phyloP scores from a whole-genome alignment of 2,329 filamentous ascomycete species.

The Claviceps africana region DNA sequence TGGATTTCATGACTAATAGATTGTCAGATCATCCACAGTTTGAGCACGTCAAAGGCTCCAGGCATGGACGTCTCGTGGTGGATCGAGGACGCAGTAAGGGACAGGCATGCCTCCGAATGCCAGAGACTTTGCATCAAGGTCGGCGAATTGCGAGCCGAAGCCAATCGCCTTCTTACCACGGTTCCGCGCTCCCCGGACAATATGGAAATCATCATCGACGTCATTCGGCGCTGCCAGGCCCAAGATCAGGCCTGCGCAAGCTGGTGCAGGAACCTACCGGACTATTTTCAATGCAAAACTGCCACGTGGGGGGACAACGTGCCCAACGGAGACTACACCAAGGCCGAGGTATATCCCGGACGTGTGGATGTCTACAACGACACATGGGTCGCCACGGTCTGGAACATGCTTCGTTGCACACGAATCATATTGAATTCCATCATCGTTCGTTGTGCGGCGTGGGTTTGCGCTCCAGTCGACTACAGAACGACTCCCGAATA shows the following conservation, averaged over 20 bases:
- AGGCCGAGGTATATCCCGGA: conserved; percentile 45
- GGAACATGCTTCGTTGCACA: conserved; percentile 40
- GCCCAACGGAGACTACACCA: conserved; percentile 34
- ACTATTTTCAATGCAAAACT: conserved; percentile 35
- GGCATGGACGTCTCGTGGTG: conserved; percentile 45
- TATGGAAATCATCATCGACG: conserved; percentile 33
- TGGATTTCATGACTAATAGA: conserved; percentile 4
- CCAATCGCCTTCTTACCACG: conserved; percentile 34
- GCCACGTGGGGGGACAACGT: conserved; percentile 44
- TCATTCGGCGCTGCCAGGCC: conserved; percentile 37
- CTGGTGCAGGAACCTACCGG: conserved; percentile 38
- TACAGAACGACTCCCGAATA: conserved; percentile 51
- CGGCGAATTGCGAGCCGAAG: conserved; percentile 40
- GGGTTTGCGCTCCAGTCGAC: conserved; percentile 45
- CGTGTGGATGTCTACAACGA: conserved; percentile 46
- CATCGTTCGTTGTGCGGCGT: conserved; percentile 45
- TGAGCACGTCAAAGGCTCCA: conserved; percentile 38
- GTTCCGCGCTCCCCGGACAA: conserved; percentile 33
- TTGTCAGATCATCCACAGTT: conserved; percentile 40
- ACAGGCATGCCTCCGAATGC: conserved; percentile 31
- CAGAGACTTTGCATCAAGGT: conserved; percentile 40
- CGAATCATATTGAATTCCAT: conserved; percentile 41
- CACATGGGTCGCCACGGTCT: conserved; percentile 42
- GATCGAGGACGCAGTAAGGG: conserved; percentile 37
- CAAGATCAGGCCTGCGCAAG: conserved; percentile 37